Evolutionary conservation across 2,329 filamentous ascomycete genomes (phyloP).

Genomic region (Stemphylium lycopersici): DNA sequence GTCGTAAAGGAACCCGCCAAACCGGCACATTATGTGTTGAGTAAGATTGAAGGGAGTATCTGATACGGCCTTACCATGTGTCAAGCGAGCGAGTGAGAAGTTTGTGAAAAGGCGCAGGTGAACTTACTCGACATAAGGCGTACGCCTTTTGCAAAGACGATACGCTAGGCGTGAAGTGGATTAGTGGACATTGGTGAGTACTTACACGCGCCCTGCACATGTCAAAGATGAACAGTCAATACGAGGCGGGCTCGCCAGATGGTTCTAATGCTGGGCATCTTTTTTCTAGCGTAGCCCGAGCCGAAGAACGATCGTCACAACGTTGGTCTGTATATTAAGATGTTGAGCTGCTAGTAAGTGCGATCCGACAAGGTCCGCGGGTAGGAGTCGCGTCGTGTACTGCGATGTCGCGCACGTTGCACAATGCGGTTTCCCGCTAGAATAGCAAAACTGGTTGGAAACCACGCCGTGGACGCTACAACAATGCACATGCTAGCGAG

Average conservation of each 20-base stretch:
- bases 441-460: no score
- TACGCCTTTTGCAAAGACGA: conserved; percentile 3
- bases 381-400: no score
- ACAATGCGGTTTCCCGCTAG: no score
- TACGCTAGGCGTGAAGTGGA: neutral
- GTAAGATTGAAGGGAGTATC: neutral
- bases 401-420: no score
- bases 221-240: conserved; percentile 1
- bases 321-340: no score
- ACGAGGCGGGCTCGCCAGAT: neutral
- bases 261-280: neutral
- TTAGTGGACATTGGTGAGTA: neutral
- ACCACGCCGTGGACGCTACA: no score
- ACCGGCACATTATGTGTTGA: neutral
- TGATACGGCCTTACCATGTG: no score
- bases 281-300: neutral
- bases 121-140: conserved; percentile 3
- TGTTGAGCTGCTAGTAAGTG: no score
- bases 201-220: conserved; percentile 10
- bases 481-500: no score
- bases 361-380: no score
- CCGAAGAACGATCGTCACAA: neutral
- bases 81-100: neutral
- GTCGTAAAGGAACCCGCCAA: neutral
- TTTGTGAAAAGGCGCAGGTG: neutral